Evolutionary conservation across 1,139 yeast species (phyloP).

Genomic region (Hyphopichia wangnamkhiaoensis): DNA sequence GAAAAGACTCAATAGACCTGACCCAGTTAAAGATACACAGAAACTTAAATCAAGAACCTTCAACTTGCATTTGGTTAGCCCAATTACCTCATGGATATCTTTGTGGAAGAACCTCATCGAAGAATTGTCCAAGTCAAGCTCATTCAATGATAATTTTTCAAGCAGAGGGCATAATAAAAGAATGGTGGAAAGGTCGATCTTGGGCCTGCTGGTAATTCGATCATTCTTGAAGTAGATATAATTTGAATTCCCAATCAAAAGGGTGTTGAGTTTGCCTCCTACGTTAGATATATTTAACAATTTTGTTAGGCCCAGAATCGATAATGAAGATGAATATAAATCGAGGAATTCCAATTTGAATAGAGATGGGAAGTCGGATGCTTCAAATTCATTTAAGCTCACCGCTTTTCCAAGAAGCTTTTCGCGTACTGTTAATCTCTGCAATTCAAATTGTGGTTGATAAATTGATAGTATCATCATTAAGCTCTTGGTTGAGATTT

Average conservation of each 20-base stretch:
- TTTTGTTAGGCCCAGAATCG: slow-evolving; percentile 33
- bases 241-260: slow-evolving; percentile 35
- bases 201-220: slow-evolving; percentile 13
- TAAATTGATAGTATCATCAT: slow-evolving; percentile 32
- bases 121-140: slow-evolving; percentile 39
- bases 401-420: slow-evolving; percentile 16
- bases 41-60: slow-evolving; percentile 38
- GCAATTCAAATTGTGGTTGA: slow-evolving; percentile 26
- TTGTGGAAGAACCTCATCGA: slow-evolving; percentile 32
- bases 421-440: slow-evolving; percentile 35
- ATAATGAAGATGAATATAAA: slow-evolving; percentile 33
- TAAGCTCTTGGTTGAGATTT: slow-evolving; percentile 29
- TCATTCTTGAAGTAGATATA: slow-evolving; percentile 34
- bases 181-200: slow-evolving; percentile 22
- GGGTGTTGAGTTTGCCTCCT: slow-evolving; percentile 15
- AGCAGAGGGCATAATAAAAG: slow-evolving; percentile 26
- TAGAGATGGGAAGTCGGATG: slow-evolving; percentile 22
- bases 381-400: slow-evolving; percentile 27
- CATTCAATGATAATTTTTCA: slow-evolving; percentile 28
- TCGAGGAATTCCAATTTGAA: slow-evolving; percentile 29
- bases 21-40: slow-evolving; percentile 36
- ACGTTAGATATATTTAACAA: slow-evolving; percentile 24
- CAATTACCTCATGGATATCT: slow-evolving; percentile 21
- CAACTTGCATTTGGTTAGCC: slow-evolving; percentile 19
- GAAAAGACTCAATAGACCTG: slow-evolving; percentile 39